Conservation (phyloP, 148 eudicot genomes). For the Euryodendron excelsum region DNA sequence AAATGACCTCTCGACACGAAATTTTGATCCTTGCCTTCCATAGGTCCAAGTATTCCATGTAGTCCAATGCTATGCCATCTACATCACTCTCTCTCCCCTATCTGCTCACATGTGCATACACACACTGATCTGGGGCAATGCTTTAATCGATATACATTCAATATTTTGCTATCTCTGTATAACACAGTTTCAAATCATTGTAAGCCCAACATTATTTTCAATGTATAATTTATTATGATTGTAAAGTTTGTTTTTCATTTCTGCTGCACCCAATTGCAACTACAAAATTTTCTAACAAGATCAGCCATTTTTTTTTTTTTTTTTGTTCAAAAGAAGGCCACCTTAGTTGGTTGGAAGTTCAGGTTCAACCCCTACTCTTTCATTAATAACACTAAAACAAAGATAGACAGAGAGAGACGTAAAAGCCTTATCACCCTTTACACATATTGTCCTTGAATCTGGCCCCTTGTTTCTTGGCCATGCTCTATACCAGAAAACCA, state of each 20-base stretch:
- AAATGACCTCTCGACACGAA: too few species aligned
- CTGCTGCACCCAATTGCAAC: background rate
- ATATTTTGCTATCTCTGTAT: background rate
- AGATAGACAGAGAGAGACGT: background rate
- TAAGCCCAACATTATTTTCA: background rate
- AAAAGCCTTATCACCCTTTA: background rate
- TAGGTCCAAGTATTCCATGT: too few species aligned
- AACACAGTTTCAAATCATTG: background rate
- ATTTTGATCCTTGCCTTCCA: too few species aligned
- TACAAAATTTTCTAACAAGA: background rate
- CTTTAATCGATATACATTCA: too few species aligned
- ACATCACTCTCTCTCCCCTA: too few species aligned
- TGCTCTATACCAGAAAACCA: too few species aligned
- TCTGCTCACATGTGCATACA: too few species aligned
- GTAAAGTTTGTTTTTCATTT: background rate
- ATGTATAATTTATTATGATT: background rate
- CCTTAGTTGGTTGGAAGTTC: background rate
- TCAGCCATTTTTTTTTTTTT: background rate
- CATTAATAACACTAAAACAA: background rate
- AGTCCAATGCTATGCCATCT: too few species aligned
- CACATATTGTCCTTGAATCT: too few species aligned
- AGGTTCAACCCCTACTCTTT: background rate
- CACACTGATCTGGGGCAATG: too few species aligned
- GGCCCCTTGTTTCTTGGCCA: too few species aligned
- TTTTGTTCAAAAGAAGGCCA: background rate